Evolutionary conservation across 2,329 filamentous ascomycete species (phyloP).

Genomic region (Teratosphaeria destructans): DNA sequence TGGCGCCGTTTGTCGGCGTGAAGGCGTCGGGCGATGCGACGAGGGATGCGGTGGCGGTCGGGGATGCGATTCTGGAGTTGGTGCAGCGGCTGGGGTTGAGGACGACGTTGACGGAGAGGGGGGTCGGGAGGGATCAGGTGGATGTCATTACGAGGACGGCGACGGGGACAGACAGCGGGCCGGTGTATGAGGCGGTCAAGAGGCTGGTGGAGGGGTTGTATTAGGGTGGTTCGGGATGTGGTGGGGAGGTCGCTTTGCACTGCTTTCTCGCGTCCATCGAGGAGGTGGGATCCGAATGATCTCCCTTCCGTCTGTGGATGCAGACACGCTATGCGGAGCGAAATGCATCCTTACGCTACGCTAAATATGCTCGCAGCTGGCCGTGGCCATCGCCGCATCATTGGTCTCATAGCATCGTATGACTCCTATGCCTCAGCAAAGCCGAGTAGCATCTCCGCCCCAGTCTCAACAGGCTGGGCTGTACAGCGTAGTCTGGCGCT

Average conservation of each 20-base stretch:
- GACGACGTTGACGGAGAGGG: slow-evolving; percentile 36
- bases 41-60: slow-evolving; percentile 36
- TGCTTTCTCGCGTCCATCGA: no score
- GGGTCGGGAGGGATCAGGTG: slow-evolving; percentile 33
- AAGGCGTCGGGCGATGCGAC: slow-evolving; percentile 28
- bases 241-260: background rate
- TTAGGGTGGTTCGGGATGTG: slow-evolving; percentile 8
- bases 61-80: slow-evolving; percentile 33
- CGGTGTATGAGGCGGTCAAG: slow-evolving; percentile 34
- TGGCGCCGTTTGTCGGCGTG: slow-evolving; percentile 36
- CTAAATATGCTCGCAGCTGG: background rate
- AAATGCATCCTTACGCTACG: background rate
- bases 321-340: background rate
- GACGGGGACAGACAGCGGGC: slow-evolving; percentile 33
- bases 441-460: background rate
- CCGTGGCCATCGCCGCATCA: background rate
- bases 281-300: background rate
- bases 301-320: background rate
- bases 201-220: slow-evolving; percentile 35
- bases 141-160: slow-evolving; percentile 35
- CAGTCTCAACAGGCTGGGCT: no score
- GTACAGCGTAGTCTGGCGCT: background rate
- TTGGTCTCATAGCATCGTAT: background rate
- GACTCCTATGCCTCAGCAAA: background rate
- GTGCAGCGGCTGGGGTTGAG: slow-evolving; percentile 36